Base-by-base conservation (phyloP, 2,329 filamentous ascomycete genomes). In the Colletotrichum eremochloae region DNA sequence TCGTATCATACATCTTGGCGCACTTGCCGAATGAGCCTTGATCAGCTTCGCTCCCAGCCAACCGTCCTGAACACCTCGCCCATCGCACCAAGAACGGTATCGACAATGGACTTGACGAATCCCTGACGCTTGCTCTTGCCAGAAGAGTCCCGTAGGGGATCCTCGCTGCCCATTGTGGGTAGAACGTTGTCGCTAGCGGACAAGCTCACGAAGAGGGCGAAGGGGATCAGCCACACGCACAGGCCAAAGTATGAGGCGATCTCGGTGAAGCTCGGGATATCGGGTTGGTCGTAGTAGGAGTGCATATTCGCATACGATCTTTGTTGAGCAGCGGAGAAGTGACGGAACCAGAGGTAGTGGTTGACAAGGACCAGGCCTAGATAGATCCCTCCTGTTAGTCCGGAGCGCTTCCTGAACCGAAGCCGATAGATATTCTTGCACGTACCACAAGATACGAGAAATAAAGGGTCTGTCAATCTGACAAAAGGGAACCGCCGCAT, bases 211-310 rank as follows among this genome's bases (percentile, higher is more conserved):
- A 99, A 99, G 18, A 99, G 87, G 20, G 95, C 91, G 80, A 99
- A 99, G 0, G 96, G 96, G 0, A 98, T 94, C 1, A 99, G 87
- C 96, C 96, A 99, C 0, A 99, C 95, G 78, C 95, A 97, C 2
- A 99, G 86, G 0, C 96, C 96, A 79, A 99, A 99, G 83, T 96
- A 99, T 0, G 94, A 96, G 0, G 96, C 95, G 56, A 98, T 96
- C 84, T 98, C 94, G 24, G 94, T 95, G 81, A 99, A 99, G 48
- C 89, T 92, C 0, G 96, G 96, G 56, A 94, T 80, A 64, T 90
- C 83, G 67, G 86, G 84, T 70, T 86, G 85, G 75, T 94, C 90
- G 79, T 93, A 92, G 79, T 89, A 87, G 66, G 90, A 88, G 4
- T 87, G 85, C 81, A 85, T 81, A 77, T 88, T 86, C 68, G 87